Evolutionary conservation across 2,329 filamentous ascomycete genomes (phyloP).

Genomic region (Ilyonectria robusta): DNA sequence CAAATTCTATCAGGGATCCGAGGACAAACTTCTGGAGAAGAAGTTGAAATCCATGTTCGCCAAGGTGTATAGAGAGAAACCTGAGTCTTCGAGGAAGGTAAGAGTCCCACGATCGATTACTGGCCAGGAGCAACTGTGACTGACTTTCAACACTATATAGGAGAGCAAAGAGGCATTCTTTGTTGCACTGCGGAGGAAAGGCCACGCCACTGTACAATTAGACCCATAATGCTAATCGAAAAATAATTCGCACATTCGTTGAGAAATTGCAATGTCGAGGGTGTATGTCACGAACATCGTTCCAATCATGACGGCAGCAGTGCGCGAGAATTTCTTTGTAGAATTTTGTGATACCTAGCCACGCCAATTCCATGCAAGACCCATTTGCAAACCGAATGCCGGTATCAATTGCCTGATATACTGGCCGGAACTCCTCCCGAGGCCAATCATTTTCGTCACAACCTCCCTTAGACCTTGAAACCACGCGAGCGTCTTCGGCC

Average conservation of each 20-base stretch:
- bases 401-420: conserved; percentile 48
- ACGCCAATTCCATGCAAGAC: conserved; percentile 62
- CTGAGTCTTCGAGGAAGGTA: conserved; percentile 89
- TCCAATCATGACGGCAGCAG: conserved; percentile 47
- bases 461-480: conserved; percentile 95
- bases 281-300: background rate
- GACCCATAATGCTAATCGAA: background rate
- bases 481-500: conserved; percentile 97
- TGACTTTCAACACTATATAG: conserved; percentile 39
- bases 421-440: conserved; percentile 47
- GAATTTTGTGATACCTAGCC: conserved; percentile 62
- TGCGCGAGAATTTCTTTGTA: conserved; percentile 51
- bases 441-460: conserved; percentile 45
- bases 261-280: background rate
- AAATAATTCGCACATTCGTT: background rate
- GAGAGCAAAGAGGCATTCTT: conserved; percentile 84
- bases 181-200: conserved; percentile 81
- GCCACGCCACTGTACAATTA: conserved; percentile 49
- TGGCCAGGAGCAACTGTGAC: background rate
- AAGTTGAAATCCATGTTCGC: conserved; percentile 83
- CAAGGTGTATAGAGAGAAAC: conserved; percentile 89
- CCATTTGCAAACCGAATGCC: conserved; percentile 52
- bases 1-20: conserved; percentile 95
- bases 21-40: conserved; percentile 85
- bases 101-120: conserved; percentile 44